Percentiles rank a stretch among this genome's conserved stretches.
phyloP scores from a whole-genome alignment of 179 eudicot genomes.

The Beta macrorhiza region DNA sequence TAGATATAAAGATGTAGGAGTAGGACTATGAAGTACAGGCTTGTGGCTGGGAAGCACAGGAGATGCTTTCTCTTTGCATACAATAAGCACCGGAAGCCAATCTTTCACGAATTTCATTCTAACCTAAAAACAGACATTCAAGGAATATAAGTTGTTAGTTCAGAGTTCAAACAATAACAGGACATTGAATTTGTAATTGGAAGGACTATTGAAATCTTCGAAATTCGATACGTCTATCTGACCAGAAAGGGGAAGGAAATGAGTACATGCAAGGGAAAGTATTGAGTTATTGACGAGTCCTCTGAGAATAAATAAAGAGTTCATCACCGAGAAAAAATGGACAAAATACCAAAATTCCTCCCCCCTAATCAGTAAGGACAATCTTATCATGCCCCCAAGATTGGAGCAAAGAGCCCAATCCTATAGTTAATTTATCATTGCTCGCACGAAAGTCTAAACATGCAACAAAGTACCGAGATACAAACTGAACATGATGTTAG shows the following conservation, averaged over 20 bases:
- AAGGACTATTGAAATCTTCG: neutral
- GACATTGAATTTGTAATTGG: neutral
- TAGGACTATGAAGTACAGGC: constrained; percentile 47
- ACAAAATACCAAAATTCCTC: neutral
- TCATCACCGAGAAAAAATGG: neutral
- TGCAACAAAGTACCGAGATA: too few relatives aligned
- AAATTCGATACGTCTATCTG: neutral
- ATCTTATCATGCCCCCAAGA: too few relatives aligned
- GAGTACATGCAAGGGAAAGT: neutral
- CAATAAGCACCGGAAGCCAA: constrained; percentile 87
- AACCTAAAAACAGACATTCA: constrained; percentile 44
- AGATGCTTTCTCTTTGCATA: constrained; percentile 69
- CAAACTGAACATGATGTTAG: too few relatives aligned
- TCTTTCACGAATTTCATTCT: constrained; percentile 78
- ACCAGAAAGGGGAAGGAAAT: neutral
- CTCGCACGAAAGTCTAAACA: too few relatives aligned
- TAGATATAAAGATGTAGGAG: constrained; percentile 46
- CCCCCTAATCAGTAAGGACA: neutral
- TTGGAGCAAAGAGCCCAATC: too few relatives aligned
- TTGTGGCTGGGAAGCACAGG: constrained; percentile 54
- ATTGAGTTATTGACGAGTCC: too few relatives aligned
- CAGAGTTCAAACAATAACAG: neutral
- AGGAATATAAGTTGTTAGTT: neutral
- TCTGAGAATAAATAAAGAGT: too few relatives aligned
- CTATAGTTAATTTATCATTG: too few relatives aligned